Conservation (phyloP, 2,329 filamentous ascomycete genomes). For the Phialemonium atrogriseum region DNA sequence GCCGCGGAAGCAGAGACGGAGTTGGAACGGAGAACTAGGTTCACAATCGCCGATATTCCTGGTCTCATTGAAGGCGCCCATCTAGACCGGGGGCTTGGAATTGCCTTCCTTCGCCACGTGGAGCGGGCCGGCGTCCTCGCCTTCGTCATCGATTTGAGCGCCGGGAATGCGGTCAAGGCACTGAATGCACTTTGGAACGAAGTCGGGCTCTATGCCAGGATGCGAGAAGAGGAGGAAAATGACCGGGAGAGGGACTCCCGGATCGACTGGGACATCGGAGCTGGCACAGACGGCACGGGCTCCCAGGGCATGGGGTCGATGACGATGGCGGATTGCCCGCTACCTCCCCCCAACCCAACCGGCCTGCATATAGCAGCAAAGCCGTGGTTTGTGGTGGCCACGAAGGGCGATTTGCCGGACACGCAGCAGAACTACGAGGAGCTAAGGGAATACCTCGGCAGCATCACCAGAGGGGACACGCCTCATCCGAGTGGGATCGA, state of each 20-base stretch:
- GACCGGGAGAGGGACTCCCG: constrained; percentile 50
- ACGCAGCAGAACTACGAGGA: constrained; percentile 70
- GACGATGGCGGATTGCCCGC: constrained; percentile 21
- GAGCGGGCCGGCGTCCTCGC: constrained; percentile 88
- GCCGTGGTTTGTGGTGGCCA: constrained; percentile 94
- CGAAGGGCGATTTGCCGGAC: constrained; percentile 76
- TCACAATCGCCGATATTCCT: constrained; percentile 93
- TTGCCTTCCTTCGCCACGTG: constrained; percentile 88
- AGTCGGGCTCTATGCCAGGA: constrained; percentile 76
- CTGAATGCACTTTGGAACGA: constrained; percentile 83
- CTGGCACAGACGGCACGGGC: constrained; percentile 21
- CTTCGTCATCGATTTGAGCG: constrained; percentile 82
- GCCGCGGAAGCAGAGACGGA: constrained; percentile 34
- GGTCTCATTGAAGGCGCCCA: constrained; percentile 90
- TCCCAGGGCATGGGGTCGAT: constrained; percentile 14
- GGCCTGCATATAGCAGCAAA: constrained; percentile 79
- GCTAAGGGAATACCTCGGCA: constrained; percentile 62
- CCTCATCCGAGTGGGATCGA: constrained; percentile 65
- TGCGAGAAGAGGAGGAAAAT: constrained; percentile 64
- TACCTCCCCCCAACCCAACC: constrained; percentile 16
- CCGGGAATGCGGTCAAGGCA: constrained; percentile 69
- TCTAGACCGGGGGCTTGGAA: constrained; percentile 80
- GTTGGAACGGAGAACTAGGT: constrained; percentile 59
- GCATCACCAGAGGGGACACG: constrained; percentile 51
- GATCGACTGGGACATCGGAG: constrained; percentile 52